Evolutionary conservation across 805 yeast genomes (phyloP).

Genomic region (Pichia paraexigua): DNA sequence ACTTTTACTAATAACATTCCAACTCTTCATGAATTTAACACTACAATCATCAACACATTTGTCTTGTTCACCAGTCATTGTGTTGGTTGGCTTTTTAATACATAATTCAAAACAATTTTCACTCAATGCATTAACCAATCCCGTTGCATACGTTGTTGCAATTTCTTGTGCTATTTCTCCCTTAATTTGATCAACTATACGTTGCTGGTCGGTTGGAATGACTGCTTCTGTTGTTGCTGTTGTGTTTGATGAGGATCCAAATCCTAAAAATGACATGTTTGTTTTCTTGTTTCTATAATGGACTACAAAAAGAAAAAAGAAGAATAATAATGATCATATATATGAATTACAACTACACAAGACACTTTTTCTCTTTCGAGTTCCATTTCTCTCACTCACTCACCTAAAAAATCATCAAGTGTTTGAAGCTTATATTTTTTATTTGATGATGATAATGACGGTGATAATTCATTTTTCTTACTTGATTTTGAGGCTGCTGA

Average conservation of each 20-base stretch:
- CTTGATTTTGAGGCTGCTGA: too few relatives aligned
- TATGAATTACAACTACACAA: too few relatives aligned
- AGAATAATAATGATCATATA: too few relatives aligned
- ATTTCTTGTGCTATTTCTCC: slow-evolving; percentile 70
- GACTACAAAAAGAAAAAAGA: too few relatives aligned
- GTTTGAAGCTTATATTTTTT: slow-evolving; percentile 57
- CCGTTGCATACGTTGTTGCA: slow-evolving; percentile 88
- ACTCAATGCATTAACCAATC: slow-evolving; percentile 74
- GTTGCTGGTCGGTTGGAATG: slow-evolving; percentile 26
- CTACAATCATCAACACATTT: slow-evolving; percentile 71
- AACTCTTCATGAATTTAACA: slow-evolving; percentile 81
- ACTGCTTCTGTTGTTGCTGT: slow-evolving; percentile 1
- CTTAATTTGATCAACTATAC: slow-evolving; percentile 56
- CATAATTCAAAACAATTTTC: slow-evolving; percentile 84
- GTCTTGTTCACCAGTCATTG: slow-evolving; percentile 43
- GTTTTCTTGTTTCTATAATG: too few relatives aligned
- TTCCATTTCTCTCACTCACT: not conserved
- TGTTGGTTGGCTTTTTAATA: slow-evolving; percentile 50
- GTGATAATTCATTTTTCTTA: too few relatives aligned
- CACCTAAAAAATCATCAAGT: slow-evolving; percentile 69
- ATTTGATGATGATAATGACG: slow-evolving; percentile 11
- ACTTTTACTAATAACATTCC: slow-evolving; percentile 77
- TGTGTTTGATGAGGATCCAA: slow-evolving; percentile 17
- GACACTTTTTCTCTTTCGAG: too few relatives aligned
- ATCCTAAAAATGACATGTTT: slow-evolving; percentile 26